Evolutionary conservation across 2,329 filamentous ascomycete species (phyloP).

Genomic region (Stromatinia cepivora): DNA sequence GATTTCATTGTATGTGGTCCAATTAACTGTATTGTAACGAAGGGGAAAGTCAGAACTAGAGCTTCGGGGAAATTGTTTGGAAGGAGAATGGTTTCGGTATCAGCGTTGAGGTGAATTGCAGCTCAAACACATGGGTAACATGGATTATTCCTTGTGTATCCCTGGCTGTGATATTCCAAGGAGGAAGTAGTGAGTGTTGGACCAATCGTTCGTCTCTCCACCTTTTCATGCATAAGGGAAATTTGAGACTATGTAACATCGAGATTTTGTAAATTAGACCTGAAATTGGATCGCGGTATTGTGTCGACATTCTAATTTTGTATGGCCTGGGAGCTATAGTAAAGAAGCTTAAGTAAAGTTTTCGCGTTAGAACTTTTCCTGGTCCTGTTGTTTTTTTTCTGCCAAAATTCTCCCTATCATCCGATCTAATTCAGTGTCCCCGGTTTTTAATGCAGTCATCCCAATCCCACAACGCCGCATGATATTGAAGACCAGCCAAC

Average conservation of each 20-base stretch:
- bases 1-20: neutral
- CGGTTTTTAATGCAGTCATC: neutral
- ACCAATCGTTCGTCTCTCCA: neutral
- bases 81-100: neutral
- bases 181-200: neutral
- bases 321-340: neutral
- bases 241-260: neutral
- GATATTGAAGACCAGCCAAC: neutral
- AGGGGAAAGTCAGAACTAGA: neutral
- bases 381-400: too few species aligned
- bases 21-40: neutral
- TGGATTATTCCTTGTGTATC: neutral
- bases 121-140: neutral
- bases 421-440: neutral
- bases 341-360: neutral
- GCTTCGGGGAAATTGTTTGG: constrained; percentile 1
- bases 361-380: neutral
- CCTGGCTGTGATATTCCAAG: neutral
- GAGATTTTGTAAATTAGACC: neutral
- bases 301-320: neutral
- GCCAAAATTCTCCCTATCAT: neutral
- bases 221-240: neutral
- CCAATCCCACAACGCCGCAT: neutral
- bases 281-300: neutral
- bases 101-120: neutral